Evolutionary conservation across 805 yeast species (phyloP).

Genomic region (Candida palmyrensis): DNA sequence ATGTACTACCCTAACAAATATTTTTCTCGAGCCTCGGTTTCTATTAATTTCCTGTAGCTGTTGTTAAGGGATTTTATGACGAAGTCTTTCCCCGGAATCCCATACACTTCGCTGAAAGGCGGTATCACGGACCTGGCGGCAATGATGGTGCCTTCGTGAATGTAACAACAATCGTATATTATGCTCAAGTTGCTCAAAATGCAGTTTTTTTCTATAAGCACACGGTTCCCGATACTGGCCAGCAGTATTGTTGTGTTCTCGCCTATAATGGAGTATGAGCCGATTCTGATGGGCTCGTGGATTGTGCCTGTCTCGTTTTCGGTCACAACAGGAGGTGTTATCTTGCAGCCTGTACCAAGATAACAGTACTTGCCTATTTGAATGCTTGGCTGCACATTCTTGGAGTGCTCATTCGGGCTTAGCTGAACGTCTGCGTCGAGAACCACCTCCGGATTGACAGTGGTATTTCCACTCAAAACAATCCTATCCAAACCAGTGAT

Average conservation of each 20-base stretch:
- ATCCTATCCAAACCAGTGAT: conserved; percentile 41
- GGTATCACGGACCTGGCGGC: conserved; percentile 45
- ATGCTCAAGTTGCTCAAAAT: conserved; percentile 29
- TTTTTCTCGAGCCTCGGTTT: conserved; percentile 27
- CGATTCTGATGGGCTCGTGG: conserved; percentile 33
- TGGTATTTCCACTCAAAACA: conserved; percentile 42
- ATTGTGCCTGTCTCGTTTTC: conserved; percentile 4
- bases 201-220: conserved; percentile 40
- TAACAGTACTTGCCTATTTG: conserved; percentile 45
- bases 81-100: conserved; percentile 31
- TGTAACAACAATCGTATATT: conserved; percentile 48
- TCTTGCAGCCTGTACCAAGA: conserved; percentile 21
- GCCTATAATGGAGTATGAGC: conserved; percentile 44
- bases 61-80: conserved; percentile 18
- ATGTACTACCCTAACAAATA: conserved; percentile 12
- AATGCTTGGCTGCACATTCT: conserved; percentile 20
- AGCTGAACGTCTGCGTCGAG: conserved; percentile 28
- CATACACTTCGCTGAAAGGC: conserved; percentile 44
- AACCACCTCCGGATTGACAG: conserved; percentile 32
- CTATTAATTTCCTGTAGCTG: conserved; percentile 32
- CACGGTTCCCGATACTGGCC: conserved; percentile 45
- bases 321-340: conserved; percentile 25
- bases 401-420: conserved; percentile 5
- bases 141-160: conserved; percentile 35
- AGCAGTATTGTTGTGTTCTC: conserved; percentile 24